Conservation (phyloP, 805 yeast genomes). For the Diddensiella caesifluorescens region DNA sequence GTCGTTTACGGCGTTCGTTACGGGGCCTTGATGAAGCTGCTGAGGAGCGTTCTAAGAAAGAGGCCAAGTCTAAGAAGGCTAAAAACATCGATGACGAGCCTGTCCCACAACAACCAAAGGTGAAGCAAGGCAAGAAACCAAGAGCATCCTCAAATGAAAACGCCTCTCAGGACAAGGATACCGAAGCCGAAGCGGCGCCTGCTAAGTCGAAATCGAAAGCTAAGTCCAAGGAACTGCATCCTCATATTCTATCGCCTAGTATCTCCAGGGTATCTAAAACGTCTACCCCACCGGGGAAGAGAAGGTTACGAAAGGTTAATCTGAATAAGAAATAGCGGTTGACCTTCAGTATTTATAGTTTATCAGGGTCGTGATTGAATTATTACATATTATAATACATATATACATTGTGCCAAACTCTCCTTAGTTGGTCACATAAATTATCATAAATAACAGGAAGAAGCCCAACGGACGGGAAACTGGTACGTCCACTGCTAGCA, state of each 20-base stretch:
- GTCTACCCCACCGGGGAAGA: neutral
- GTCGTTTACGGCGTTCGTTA: too few relatives aligned
- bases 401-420: neutral
- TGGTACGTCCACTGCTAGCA: constrained; percentile 5
- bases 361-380: too few relatives aligned
- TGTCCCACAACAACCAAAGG: neutral
- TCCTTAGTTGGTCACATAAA: neutral
- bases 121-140: neutral
- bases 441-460: neutral
- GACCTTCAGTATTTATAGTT: too few relatives aligned
- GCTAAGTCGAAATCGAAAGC: neutral
- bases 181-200: neutral
- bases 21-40: too few relatives aligned
- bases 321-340: constrained; percentile 3
- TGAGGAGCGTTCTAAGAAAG: too few relatives aligned
- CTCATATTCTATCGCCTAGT: neutral
- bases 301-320: neutral
- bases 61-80: neutral
- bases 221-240: neutral
- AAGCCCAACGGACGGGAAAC: too few relatives aligned
- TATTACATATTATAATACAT: neutral
- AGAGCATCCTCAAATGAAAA: neutral
- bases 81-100: neutral
- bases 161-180: neutral
- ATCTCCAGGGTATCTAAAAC: neutral